These are phyloP conservation scores for Diaporthe humulicola DNA, from an alignment of 2,329 filamentous ascomycete species.

Conservation along the genomic window DNA sequence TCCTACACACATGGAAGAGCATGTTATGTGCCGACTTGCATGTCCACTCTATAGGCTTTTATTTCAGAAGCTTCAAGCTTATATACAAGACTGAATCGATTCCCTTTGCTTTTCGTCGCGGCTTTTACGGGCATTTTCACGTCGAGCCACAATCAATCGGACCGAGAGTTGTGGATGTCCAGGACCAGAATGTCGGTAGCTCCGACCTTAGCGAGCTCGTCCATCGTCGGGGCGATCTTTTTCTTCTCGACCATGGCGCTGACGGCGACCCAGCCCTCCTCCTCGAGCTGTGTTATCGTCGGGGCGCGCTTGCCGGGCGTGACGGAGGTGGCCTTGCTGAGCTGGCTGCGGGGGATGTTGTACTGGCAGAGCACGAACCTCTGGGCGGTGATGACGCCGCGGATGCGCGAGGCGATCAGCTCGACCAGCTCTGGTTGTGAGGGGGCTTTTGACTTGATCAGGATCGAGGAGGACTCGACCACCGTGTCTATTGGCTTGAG, in stretches of 20 bases:
- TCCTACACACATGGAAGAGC: not conserved
- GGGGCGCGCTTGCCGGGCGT: slow-evolving; percentile 95
- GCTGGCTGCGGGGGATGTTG: slow-evolving; percentile 82
- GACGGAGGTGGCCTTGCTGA: slow-evolving; percentile 78
- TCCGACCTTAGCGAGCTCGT: slow-evolving; percentile 80
- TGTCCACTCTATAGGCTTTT: not conserved
- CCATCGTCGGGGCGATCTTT: slow-evolving; percentile 87
- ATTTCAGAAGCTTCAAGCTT: slow-evolving; percentile 14
- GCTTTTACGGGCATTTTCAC: not conserved
- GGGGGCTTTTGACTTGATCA: slow-evolving; percentile 90
- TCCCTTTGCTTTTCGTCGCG: not conserved
- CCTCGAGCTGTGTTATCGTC: slow-evolving; percentile 90
- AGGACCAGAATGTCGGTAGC: slow-evolving; percentile 89
- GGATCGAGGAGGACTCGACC: slow-evolving; percentile 85
- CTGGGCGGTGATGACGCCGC: slow-evolving; percentile 95
- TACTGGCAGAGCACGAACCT: slow-evolving; percentile 96
- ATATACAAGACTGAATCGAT: slow-evolving; percentile 7
- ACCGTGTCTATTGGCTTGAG: slow-evolving; percentile 96
- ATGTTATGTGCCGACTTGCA: not conserved
- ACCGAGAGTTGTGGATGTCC: slow-evolving; percentile 80
- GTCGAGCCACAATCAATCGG: not conserved
- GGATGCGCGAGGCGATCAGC: slow-evolving; percentile 87
- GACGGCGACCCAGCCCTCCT: slow-evolving; percentile 93
- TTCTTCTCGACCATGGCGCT: slow-evolving; percentile 94
- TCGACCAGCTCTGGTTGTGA: slow-evolving; percentile 85